Conservation (phyloP, 257 asterid genomes). For the Fraxinus americana region DNA sequence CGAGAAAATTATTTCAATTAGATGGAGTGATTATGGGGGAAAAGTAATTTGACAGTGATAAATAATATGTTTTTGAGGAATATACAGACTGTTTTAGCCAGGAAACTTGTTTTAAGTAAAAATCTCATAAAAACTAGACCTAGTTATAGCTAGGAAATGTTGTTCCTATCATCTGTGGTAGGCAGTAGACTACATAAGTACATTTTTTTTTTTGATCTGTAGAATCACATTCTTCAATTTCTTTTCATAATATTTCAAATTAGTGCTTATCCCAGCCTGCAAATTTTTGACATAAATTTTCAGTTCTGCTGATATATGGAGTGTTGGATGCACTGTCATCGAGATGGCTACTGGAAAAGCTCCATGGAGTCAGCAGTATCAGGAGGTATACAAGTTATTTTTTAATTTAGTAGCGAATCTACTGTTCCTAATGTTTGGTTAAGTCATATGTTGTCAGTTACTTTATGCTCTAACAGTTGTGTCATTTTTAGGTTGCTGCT, state of each 20-base stretch:
- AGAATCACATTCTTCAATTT: slow-evolving; percentile 3
- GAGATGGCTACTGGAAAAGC: slow-evolving; percentile 99
- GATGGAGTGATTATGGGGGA: neutral
- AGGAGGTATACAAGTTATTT: slow-evolving; percentile 46
- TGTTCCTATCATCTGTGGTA: neutral
- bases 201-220: neutral
- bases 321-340: slow-evolving; percentile 97
- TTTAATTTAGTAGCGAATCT: slow-evolving; percentile 13
- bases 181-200: neutral
- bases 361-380: slow-evolving; percentile 99
- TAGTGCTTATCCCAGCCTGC: neutral
- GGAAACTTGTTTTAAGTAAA: neutral
- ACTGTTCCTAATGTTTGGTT: slow-evolving; percentile 8
- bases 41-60: neutral
- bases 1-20: neutral
- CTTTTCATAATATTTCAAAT: neutral
- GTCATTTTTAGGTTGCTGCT: slow-evolving; percentile 83
- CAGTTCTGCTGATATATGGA: slow-evolving; percentile 99
- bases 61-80: neutral
- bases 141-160: neutral
- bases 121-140: neutral
- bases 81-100: neutral
- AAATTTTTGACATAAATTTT: slow-evolving; percentile 26
- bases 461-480: slow-evolving; percentile 20
- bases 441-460: slow-evolving; percentile 13